phyloP scores from a whole-genome alignment of 768 basidiomycete genomes.

The Mycena alexandri region DNA sequence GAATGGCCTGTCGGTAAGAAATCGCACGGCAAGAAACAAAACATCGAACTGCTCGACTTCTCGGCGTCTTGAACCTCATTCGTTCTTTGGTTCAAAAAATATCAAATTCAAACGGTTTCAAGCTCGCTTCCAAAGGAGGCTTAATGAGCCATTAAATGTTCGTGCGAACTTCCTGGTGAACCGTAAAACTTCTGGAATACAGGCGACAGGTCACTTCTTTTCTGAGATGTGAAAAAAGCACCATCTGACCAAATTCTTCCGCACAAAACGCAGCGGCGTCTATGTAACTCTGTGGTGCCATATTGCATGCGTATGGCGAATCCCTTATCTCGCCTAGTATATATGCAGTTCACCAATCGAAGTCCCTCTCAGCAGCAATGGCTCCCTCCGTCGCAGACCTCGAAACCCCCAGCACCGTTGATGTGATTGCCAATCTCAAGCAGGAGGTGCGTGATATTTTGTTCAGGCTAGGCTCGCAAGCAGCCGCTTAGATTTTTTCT shows the following conservation, averaged over 20 bases:
- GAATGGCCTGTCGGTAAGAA: no score
- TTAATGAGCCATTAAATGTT: no score
- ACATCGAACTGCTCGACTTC: no score
- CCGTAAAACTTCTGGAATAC: no score
- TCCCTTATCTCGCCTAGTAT: neutral
- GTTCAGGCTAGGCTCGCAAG: neutral
- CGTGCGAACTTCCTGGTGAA: no score
- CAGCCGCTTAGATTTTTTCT: no score
- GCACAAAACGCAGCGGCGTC: neutral
- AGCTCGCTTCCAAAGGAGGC: no score
- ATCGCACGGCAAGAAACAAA: no score
- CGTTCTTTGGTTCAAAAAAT: no score
- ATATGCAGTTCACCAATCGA: no score
- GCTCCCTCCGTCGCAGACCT: slow-evolving; percentile 50
- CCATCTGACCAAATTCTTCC: slow-evolving; percentile 3
- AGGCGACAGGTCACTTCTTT: neutral
- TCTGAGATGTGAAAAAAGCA: neutral
- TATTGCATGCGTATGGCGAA: slow-evolving; percentile 36
- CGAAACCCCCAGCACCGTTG: slow-evolving; percentile 18
- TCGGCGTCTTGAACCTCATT: no score
- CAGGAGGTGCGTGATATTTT: slow-evolving; percentile 24
- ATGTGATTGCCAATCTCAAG: slow-evolving; percentile 32
- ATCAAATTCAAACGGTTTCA: no score
- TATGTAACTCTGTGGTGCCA: neutral
- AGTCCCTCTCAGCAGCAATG: slow-evolving; percentile 37